phyloP scores from a whole-genome alignment of 805 yeast species.

The Komagataella kurtzmanii region DNA sequence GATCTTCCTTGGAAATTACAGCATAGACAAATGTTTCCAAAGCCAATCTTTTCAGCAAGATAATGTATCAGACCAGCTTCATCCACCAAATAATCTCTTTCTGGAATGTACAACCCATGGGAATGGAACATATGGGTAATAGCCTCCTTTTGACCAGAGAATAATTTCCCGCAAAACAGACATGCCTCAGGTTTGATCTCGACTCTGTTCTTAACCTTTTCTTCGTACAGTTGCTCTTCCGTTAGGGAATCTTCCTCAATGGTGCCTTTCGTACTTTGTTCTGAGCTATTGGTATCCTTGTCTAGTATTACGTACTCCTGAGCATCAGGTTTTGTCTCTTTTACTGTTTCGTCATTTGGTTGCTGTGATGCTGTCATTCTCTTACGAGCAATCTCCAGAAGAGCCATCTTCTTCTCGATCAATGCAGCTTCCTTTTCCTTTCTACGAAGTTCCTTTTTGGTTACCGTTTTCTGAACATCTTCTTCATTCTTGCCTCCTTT shows the following conservation, averaged over 20 bases:
- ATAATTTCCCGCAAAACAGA: conserved; percentile 29
- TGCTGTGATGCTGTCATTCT: conserved; percentile 19
- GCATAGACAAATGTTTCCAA: conserved; percentile 72
- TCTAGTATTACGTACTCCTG: conserved; percentile 11
- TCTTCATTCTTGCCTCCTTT: conserved; percentile 10
- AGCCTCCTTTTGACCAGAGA: conserved; percentile 25
- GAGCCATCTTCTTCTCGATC: conserved; percentile 30
- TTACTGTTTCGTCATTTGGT: not conserved
- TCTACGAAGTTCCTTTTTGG: conserved; percentile 37
- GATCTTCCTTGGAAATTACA: conserved; percentile 80
- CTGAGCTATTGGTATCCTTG: conserved; percentile 5
- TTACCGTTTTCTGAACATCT: conserved; percentile 13
- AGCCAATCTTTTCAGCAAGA: conserved; percentile 67
- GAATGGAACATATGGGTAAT: conserved; percentile 61
- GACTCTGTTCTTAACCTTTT: conserved; percentile 29
- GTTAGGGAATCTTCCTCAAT: conserved; percentile 12
- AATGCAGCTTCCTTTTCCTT: conserved; percentile 32
- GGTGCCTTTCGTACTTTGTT: conserved; percentile 4
- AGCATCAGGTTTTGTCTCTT: conserved; percentile 3
- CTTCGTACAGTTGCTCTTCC: conserved; percentile 28
- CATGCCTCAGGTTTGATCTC: conserved; percentile 37
- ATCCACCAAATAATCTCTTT: conserved; percentile 53
- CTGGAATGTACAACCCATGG: conserved; percentile 88
- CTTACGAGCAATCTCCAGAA: conserved; percentile 31
- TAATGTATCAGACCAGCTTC: conserved; percentile 60